These are phyloP conservation scores for Salisapilia sapeloensis DNA, from an alignment of 352 stramenopile species.

Conservation along the genomic window DNA sequence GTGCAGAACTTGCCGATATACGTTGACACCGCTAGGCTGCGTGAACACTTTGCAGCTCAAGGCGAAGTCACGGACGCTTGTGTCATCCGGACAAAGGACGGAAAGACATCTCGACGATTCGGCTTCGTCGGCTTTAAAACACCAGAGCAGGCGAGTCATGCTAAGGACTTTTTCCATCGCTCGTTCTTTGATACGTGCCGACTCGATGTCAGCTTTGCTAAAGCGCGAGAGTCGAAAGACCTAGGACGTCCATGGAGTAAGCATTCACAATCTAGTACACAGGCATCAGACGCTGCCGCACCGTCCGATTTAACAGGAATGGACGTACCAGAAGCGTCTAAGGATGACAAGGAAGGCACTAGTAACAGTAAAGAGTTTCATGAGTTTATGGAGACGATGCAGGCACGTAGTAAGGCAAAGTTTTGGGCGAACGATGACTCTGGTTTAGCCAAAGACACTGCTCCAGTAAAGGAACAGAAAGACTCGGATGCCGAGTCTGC, in stretches of 20 bases:
- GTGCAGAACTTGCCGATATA: conserved; percentile 73
- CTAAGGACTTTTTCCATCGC: conserved; percentile 57
- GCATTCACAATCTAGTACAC: too few relatives aligned
- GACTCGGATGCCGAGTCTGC: conserved; percentile 17
- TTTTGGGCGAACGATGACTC: conserved; percentile 86
- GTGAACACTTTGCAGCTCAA: conserved; percentile 55
- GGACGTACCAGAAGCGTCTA: conserved; percentile 12
- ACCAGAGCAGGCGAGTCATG: conserved; percentile 27
- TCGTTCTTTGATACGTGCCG: conserved; percentile 85
- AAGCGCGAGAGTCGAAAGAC: conserved; percentile 35
- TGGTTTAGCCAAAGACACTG: conserved; percentile 8
- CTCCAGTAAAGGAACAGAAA: conserved; percentile 9
- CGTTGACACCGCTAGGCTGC: conserved; percentile 49
- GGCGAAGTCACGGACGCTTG: conserved; percentile 81
- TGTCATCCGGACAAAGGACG: conserved; percentile 82
- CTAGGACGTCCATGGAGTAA: conserved; percentile 78
- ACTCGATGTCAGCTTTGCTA: conserved; percentile 70
- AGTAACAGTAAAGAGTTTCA: conserved; percentile 44
- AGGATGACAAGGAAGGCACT: conserved; percentile 7
- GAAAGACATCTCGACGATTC: conserved; percentile 65
- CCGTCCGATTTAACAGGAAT: too few relatives aligned
- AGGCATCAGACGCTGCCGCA: too few relatives aligned
- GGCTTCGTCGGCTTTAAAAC: conserved; percentile 76
- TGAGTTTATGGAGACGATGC: conserved; percentile 85
- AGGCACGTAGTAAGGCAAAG: conserved; percentile 74